These are phyloP conservation scores for Triglochin maritima DNA, from an alignment of 106 monocot genomes.

Conservation along the genomic window DNA sequence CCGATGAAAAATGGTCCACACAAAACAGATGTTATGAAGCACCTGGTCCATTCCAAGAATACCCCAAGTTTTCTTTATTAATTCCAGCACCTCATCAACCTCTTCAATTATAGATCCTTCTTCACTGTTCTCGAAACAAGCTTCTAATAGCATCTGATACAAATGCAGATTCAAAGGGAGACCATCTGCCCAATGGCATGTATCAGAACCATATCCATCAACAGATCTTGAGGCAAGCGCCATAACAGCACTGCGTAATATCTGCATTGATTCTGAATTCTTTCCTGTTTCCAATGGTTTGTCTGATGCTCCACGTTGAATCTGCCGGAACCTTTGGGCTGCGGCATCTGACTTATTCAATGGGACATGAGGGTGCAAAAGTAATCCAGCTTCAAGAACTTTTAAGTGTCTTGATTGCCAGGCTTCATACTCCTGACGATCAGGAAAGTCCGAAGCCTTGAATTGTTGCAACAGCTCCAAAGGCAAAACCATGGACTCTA, in stretches of 20 bases:
- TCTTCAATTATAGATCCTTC: slow-evolving; percentile 89
- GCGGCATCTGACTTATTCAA: slow-evolving; percentile 52
- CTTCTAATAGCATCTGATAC: slow-evolving; percentile 67
- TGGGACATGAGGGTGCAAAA: slow-evolving; percentile 52
- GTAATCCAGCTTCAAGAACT: slow-evolving; percentile 84
- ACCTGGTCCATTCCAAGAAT: slow-evolving; percentile 76
- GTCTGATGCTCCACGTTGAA: slow-evolving; percentile 56
- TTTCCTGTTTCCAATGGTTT: slow-evolving; percentile 75
- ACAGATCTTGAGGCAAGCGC: slow-evolving; percentile 52
- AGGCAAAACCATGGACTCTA: slow-evolving; percentile 42
- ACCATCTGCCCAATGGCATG: slow-evolving; percentile 93
- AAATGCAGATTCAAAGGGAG: slow-evolving; percentile 75
- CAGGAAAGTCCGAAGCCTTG: slow-evolving; percentile 80
- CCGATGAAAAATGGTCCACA: slow-evolving; percentile 67
- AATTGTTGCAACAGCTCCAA: slow-evolving; percentile 92
- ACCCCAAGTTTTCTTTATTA: slow-evolving; percentile 89
- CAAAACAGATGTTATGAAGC: slow-evolving; percentile 81
- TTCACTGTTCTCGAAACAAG: slow-evolving; percentile 69
- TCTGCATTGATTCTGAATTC: slow-evolving; percentile 94
- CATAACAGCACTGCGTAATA: slow-evolving; percentile 69
- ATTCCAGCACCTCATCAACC: slow-evolving; percentile 76
- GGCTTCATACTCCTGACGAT: slow-evolving; percentile 60
- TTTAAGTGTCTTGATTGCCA: slow-evolving; percentile 71
- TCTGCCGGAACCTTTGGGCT: slow-evolving; percentile 53
- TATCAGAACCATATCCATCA: slow-evolving; percentile 56